Evolutionary conservation across 192 early-diverging fungal species (phyloP).

Genomic region (Pilaira anomala): DNA sequence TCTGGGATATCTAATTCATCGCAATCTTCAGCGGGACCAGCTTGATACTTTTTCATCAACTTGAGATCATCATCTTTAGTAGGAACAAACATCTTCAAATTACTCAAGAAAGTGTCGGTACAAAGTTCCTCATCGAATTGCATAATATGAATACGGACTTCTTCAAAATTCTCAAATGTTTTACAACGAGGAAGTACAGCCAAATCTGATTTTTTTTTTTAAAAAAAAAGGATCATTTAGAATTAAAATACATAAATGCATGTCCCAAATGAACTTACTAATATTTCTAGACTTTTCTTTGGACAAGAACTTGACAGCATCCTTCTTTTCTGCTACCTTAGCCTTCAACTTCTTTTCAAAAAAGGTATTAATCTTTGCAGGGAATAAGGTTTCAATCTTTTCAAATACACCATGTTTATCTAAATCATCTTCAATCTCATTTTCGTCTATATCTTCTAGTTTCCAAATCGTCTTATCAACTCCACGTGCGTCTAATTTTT

Average conservation of each 20-base stretch:
- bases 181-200: constrained; percentile 31
- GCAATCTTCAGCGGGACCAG: constrained; percentile 43
- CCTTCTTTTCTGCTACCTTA: constrained; percentile 47
- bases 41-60: constrained; percentile 25
- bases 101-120: constrained; percentile 60
- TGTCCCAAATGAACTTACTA: constrained; percentile 25
- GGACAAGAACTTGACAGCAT: constrained; percentile 64
- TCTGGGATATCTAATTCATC: constrained; percentile 60
- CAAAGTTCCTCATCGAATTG: constrained; percentile 64
- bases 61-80: constrained; percentile 57
- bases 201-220: constrained; percentile 16
- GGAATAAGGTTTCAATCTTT: constrained; percentile 65
- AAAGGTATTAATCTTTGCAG: constrained; percentile 53
- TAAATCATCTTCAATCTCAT: constrained; percentile 26
- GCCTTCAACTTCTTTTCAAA: constrained; percentile 34
- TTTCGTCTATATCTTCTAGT: constrained; percentile 23
- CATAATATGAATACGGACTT: constrained; percentile 58
- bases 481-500: constrained; percentile 27
- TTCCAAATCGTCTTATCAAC: constrained; percentile 35
- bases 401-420: constrained; percentile 53
- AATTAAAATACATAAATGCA: not conserved
- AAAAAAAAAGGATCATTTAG: not conserved
- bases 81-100: constrained; percentile 65
- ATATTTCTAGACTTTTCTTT: constrained; percentile 63
- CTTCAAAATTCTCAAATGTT: constrained; percentile 44